Evolutionary conservation across 148 eudicot species (phyloP).

Genomic region (Amaranthus cruentus): DNA sequence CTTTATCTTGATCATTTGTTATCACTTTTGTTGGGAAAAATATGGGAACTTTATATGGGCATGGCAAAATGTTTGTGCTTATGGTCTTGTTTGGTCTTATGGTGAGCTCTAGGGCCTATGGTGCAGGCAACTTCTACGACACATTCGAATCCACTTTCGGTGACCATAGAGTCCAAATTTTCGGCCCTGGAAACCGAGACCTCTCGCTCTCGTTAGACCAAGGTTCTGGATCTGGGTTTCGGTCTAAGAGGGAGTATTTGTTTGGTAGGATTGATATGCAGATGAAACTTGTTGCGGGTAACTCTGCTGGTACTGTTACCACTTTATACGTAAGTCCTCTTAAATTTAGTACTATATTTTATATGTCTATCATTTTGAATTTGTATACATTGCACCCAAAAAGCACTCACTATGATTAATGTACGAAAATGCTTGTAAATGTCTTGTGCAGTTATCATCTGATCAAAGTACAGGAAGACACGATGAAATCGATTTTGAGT

Average conservation of each 20-base stretch:
- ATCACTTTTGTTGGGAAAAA: not conserved
- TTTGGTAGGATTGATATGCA: constrained; percentile 49
- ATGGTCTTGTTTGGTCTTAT: not conserved
- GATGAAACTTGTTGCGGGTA: constrained; percentile 38
- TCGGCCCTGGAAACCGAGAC: constrained; percentile 11
- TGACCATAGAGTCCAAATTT: constrained; percentile 27
- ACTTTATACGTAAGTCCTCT: constrained; percentile 35
- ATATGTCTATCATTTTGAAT: too few relatives aligned
- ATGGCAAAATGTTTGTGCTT: constrained; percentile 1
- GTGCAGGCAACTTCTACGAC: constrained; percentile 28
- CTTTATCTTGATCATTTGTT: too few relatives aligned
- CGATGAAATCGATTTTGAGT: constrained; percentile 46
- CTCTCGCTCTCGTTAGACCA: constrained; percentile 40
- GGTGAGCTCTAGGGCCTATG: constrained; percentile 12
- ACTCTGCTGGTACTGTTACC: constrained; percentile 51
- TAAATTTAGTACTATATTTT: too few relatives aligned
- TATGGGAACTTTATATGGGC: constrained; percentile 24
- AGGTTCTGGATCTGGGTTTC: constrained; percentile 43
- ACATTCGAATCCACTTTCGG: constrained; percentile 43
- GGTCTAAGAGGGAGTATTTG: constrained; percentile 37
- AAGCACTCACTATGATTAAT: too few relatives aligned
- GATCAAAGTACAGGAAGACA: constrained; percentile 31
- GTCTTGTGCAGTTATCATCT: constrained; percentile 31
- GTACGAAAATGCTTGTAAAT: too few relatives aligned
- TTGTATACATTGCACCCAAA: too few relatives aligned